Percentiles rank a stretch among this genome's conserved stretches.
Conservation (phyloP, 352 stramenopile genomes). For the Phytophthora litchii region DNA sequence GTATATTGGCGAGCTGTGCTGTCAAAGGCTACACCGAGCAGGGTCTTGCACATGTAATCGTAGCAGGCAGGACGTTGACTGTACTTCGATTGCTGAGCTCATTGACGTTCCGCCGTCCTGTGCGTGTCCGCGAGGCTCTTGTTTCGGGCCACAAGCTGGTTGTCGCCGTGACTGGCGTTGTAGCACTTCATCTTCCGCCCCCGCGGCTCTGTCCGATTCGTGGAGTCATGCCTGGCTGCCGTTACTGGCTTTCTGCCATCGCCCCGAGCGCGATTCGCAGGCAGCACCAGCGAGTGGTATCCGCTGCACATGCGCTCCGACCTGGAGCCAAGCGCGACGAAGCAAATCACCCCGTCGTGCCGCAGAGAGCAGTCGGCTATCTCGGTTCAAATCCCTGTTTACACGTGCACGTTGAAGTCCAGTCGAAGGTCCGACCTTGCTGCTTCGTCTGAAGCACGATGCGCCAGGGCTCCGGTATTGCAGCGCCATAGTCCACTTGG, state of each 20-base stretch:
- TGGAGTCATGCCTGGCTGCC: constrained; percentile 28
- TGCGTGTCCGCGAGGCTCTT: constrained; percentile 11
- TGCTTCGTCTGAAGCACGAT: constrained; percentile 15
- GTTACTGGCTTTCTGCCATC: constrained; percentile 29
- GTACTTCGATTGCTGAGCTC: constrained; percentile 29
- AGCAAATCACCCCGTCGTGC: constrained; percentile 31
- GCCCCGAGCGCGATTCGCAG: constrained; percentile 18
- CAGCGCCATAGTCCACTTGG: background rate
- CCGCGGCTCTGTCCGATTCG: constrained; percentile 31
- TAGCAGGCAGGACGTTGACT: constrained; percentile 1
- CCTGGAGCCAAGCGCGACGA: background rate
- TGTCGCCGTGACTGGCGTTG: constrained; percentile 25
- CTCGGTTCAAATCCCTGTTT: constrained; percentile 14
- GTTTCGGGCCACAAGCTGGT: constrained; percentile 26
- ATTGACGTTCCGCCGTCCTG: constrained; percentile 8
- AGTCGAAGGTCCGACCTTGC: constrained; percentile 28
- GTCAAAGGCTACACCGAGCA: background rate
- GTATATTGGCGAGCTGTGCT: background rate
- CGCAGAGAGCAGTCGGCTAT: constrained; percentile 30
- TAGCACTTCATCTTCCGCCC: constrained; percentile 40
- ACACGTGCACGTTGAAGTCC: constrained; percentile 20
- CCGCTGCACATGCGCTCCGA: constrained; percentile 3
- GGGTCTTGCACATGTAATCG: constrained; percentile 20
- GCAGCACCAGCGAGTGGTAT: constrained; percentile 10
- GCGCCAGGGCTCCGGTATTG: background rate